Evolutionary conservation across 768 basidiomycete genomes (phyloP).

Genomic region (Rhizopogon rudus): DNA sequence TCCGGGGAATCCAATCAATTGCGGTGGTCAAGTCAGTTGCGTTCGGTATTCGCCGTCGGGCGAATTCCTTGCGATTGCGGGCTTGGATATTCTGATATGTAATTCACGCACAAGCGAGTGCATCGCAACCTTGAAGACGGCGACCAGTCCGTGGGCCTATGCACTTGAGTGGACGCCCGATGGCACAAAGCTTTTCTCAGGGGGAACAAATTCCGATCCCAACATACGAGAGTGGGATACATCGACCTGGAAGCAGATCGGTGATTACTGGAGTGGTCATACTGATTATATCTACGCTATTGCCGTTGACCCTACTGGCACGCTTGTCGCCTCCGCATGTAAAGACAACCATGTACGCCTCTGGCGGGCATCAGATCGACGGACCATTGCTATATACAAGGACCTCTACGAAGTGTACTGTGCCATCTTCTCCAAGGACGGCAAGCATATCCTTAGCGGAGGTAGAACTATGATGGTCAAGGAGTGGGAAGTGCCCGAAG

Average conservation of each 20-base stretch:
- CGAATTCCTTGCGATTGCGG: not conserved
- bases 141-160: not conserved
- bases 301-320: not conserved
- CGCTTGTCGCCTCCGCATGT: not conserved
- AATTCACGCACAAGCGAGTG: not conserved
- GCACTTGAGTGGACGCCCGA: not conserved
- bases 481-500: not conserved
- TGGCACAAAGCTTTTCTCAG: not conserved
- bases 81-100: not conserved
- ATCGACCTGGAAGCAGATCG: not conserved
- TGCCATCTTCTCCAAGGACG: not conserved
- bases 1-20: not conserved
- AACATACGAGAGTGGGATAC: not conserved
- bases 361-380: not conserved
- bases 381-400: not conserved
- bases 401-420: not conserved
- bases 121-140: not conserved
- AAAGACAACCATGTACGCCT: not conserved
- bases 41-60: not conserved
- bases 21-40: not conserved
- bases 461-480: not conserved
- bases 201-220: not conserved
- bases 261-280: not conserved
- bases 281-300: not conserved
- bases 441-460: not conserved